Conservation (phyloP, 805 yeast genomes). For the Candida awuae region DNA sequence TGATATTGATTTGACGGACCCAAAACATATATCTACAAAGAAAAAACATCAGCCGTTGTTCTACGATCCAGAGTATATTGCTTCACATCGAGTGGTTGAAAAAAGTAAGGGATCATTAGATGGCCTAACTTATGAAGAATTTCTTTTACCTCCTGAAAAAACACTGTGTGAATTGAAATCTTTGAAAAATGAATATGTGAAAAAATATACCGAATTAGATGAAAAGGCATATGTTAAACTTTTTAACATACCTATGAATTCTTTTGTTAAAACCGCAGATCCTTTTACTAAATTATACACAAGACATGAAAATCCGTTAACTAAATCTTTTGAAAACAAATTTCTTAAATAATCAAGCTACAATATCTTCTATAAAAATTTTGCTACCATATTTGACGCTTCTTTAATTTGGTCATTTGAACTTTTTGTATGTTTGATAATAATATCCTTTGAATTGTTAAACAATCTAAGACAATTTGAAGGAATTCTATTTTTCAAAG, state of each 20-base stretch:
- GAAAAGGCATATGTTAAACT: constrained; percentile 8
- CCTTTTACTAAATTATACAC: constrained; percentile 11
- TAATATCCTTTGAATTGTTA: constrained; percentile 1
- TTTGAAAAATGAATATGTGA: constrained; percentile 2
- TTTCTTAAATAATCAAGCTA: constrained; percentile 7
- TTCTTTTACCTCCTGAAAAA: constrained; percentile 13
- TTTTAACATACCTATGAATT: constrained; percentile 13
- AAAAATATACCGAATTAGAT: constrained; percentile 6
- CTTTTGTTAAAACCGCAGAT: constrained; percentile 19
- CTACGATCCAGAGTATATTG: constrained; percentile 32
- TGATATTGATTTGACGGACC: constrained; percentile 31
- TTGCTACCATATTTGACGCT: background rate
- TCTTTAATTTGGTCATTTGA: constrained; percentile 4
- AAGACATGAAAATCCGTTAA: constrained; percentile 24
- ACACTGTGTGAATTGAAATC: constrained; percentile 11
- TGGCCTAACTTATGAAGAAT: constrained; percentile 8
- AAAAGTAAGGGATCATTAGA: constrained; percentile 12
- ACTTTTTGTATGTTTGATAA: background rate
- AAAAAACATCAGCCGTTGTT: constrained; percentile 16
- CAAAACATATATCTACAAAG: constrained; percentile 18
- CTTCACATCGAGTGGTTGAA: constrained; percentile 18
- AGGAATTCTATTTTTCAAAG: background rate
- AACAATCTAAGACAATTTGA: background rate
- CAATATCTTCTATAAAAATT: background rate
- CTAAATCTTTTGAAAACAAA: constrained; percentile 15